These are phyloP conservation scores for Thielaviopsis musarum DNA, from an alignment of 2,329 filamentous ascomycete genomes.

Conservation along the genomic window DNA sequence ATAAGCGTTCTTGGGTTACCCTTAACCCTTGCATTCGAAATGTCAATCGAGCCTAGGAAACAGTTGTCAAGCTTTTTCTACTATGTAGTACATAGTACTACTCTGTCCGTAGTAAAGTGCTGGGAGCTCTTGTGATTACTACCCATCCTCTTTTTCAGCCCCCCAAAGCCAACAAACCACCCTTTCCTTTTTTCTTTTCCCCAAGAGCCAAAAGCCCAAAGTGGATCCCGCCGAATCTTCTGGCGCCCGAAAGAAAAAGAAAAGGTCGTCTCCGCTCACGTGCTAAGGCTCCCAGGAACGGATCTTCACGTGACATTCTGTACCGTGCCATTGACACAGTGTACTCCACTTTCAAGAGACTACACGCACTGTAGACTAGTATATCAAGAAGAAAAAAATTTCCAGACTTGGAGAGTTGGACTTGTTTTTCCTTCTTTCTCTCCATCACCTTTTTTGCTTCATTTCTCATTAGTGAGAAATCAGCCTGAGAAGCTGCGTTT, in stretches of 20 bases:
- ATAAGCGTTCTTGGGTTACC: no score
- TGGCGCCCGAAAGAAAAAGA: neutral
- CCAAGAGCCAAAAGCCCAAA: neutral
- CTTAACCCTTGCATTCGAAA: no score
- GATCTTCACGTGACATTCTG: neutral
- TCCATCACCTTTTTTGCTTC: neutral
- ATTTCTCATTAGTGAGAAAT: no score
- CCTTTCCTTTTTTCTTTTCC: no score
- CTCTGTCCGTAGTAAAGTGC: no score
- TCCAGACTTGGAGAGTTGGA: neutral
- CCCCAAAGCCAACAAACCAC: no score
- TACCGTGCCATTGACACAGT: slow-evolving; percentile 6
- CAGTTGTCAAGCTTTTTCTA: no score
- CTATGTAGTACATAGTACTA: no score
- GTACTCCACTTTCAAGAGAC: neutral
- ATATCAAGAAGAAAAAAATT: slow-evolving; percentile 5
- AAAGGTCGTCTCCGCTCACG: neutral
- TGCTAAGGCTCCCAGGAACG: neutral
- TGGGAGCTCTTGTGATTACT: no score
- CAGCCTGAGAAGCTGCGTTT: no score
- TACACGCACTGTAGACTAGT: neutral
- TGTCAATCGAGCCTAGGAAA: no score
- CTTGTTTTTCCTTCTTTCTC: slow-evolving; percentile 2
- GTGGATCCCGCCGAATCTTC: neutral
- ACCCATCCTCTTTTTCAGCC: no score